phyloP scores from a whole-genome alignment of 768 basidiomycete genomes.

The Lepiota brunneoincarnata region DNA sequence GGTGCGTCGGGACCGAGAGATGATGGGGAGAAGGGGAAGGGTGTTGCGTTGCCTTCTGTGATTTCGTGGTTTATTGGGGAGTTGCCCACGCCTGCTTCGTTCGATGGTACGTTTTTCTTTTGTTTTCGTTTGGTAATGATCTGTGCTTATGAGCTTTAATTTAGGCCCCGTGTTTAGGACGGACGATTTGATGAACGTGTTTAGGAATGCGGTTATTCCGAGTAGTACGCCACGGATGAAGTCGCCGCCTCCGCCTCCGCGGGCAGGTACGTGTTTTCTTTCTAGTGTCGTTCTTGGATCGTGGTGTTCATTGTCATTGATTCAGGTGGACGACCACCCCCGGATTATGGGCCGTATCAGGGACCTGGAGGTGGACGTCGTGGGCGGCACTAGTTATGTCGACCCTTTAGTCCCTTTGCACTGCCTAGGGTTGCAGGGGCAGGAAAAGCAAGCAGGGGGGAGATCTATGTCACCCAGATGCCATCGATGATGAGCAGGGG shows the following conservation, averaged over 20 bases:
- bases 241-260: conserved; percentile 56
- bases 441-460: no score
- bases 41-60: conserved; percentile 45
- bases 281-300: background rate
- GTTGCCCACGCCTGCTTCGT: conserved; percentile 67
- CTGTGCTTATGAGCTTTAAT: conserved; percentile 1
- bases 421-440: no score
- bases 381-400: conserved; percentile 14
- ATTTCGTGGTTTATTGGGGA: conserved; percentile 84
- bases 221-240: conserved; percentile 47
- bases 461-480: no score
- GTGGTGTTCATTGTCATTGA: conserved; percentile 6
- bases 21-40: conserved; percentile 28
- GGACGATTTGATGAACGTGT: conserved; percentile 85
- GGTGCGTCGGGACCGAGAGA: conserved; percentile 31
- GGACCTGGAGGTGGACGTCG: conserved; percentile 47
- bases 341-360: conserved; percentile 84
- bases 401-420: no score
- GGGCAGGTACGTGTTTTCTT: conserved; percentile 9
- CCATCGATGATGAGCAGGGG: no score
- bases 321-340: conserved; percentile 70
- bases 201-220: conserved; percentile 80
- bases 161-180: conserved; percentile 87
- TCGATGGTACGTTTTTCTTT: conserved; percentile 70
- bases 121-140: conserved; percentile 2